Evolutionary conservation across 2,329 filamentous ascomycete species (phyloP), one percentile per base, ranked within the genome.

Genomic region (Colletotrichum sidae): DNA sequence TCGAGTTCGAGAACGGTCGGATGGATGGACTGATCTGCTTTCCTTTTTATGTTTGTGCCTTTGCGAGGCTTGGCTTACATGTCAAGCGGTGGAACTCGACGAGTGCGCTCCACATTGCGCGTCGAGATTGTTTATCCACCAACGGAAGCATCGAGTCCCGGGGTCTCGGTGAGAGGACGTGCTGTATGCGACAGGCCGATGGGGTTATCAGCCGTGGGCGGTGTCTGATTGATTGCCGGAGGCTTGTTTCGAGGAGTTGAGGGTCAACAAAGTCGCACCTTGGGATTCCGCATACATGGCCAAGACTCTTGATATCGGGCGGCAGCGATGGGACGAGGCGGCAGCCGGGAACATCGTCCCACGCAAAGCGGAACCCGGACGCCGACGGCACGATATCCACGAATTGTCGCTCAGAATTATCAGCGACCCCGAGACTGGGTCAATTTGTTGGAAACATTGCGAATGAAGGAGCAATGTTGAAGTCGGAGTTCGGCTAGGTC

Each of bases 51-150:
- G 63, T 51, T 51, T 53, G 33, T 41, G 42, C 25, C 47, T 44
- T 35, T 33, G 47, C 11, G 13, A 49, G 51, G 49, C 63, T 66
- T 63, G 63, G 63, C 63, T 37, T 56, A 54, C 58, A 57, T 56
- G 12, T 56, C 17, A 60, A 50, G 42, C 55, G 49, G 55, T 60
- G 59, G 50, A 54, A 50, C 45, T 49, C 63, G 38, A 53, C 10
- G 34, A 12, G 53, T 17, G 45, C 44, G 46, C 58, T 54, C 63
- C 63, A 63, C 52, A 41, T 53, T 50, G 39, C 34, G 41, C 52
- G 47, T 46, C 37, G 58, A 11, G n/a, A 33, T 17, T 55, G 25
- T 62, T 66, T 66, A 46, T 66, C 63, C 63, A 66, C 63, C 63
- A 66, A 66, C 62, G 47, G 42, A 66, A 53, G 12, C 15, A 25